A percentile compares a stretch with the other conserved stretches of the same genome.
Conservation (phyloP, 108 stramenopile species). For the Seminavis robusta region DNA sequence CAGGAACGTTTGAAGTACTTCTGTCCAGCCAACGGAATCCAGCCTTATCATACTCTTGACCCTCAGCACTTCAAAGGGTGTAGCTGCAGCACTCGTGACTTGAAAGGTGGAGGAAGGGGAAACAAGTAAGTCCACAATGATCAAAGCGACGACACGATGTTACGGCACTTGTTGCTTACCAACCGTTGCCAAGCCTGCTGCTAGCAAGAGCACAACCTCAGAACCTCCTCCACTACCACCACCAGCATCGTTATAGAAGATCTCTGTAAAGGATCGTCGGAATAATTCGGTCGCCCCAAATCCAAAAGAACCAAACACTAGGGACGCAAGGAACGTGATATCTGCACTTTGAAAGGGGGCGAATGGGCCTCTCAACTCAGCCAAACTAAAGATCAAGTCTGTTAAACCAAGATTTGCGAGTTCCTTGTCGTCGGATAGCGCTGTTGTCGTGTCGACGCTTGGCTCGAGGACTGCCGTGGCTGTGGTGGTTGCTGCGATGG, state of each 20-base stretch:
- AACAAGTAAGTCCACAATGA: no score
- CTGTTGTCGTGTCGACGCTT: slow-evolving; percentile 3
- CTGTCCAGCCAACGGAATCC: slow-evolving; percentile 45
- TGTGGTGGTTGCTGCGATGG: slow-evolving; percentile 11
- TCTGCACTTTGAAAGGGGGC: slow-evolving; percentile 85
- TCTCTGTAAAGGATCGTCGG: slow-evolving; percentile 69
- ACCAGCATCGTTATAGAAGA: slow-evolving; percentile 52
- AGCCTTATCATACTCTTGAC: slow-evolving; percentile 74
- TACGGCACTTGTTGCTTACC: no score
- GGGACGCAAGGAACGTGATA: slow-evolving; percentile 83
- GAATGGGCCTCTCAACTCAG: slow-evolving; percentile 57
- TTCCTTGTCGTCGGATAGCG: no score
- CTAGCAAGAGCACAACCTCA: slow-evolving; percentile 64
- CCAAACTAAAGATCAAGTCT: slow-evolving; percentile 53
- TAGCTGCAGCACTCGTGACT: slow-evolving; percentile 56
- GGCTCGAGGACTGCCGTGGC: background rate
- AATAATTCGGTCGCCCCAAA: slow-evolving; percentile 91
- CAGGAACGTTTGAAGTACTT: slow-evolving; percentile 62
- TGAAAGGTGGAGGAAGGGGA: no score
- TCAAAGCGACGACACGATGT: no score
- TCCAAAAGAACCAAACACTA: slow-evolving; percentile 84
- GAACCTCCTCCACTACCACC: slow-evolving; percentile 22
- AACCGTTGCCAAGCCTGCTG: slow-evolving; percentile 69
- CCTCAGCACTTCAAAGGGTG: slow-evolving; percentile 71
- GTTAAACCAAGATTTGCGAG: slow-evolving; percentile 41